Base-by-base conservation (phyloP, 768 basidiomycete genomes). In the Boletus fagicola region DNA sequence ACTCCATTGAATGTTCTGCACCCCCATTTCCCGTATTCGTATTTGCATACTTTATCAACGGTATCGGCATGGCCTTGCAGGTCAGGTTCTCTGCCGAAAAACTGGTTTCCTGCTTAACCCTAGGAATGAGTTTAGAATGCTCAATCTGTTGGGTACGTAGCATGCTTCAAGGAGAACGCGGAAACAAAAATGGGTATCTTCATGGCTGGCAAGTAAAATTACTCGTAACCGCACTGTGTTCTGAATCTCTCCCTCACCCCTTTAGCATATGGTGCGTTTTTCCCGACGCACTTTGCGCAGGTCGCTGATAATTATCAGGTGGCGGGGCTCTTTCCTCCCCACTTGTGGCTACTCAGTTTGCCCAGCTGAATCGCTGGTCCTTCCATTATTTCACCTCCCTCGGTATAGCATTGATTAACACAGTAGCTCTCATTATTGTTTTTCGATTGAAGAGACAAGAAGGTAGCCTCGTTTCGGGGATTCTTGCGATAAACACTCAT, bases 381-480 rank as follows among this genome's bases (percentile, higher is more conserved):
- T 74, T 72, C 48, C 74, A 80, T 59, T 81, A 73, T 59, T 57
- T 77, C 11, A 74, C 75, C 1, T 88, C 90, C 0, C 74, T 92
- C 0, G 87, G 83, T 2, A 65, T 94, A n/a, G 83, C 88, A 0
- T 51, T 84, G 1, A 60, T 77, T 42, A 90, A 88, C 61, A 74
- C 79, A 1, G 40, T 79, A 9, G 47, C 81, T 3, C 71, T 93
- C 2, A 53, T 78, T 4, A 51, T 66, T 8, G 80, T 88, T 20
- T 92, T 94, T 74, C 77, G 81, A 15, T 72, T 87, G 56, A 83
- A 83, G 67, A 78, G 75, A 0, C 86, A 90, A 65, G 85, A 92
- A 63, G 84, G 90, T 85, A 57, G 8, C 1, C 1, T 40, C 9
- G 20, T 28, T 30, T 54, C 16, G 11, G 6, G 13, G 6, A n/a